phyloP scores from a whole-genome alignment of 73 alveolate species.

The Paramecium bursaria region DNA sequence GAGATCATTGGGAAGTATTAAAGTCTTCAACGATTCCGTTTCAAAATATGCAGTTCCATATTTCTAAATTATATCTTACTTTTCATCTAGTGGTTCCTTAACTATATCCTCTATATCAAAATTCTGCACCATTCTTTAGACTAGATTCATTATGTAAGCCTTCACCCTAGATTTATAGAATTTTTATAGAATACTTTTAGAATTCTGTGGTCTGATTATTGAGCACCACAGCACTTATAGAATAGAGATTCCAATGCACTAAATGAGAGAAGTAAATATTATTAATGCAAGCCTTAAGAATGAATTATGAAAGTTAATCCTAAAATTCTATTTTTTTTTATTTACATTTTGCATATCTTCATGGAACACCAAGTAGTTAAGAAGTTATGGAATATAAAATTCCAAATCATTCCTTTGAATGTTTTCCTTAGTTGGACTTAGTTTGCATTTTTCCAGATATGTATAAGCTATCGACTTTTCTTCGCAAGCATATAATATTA shows the following conservation, averaged over 20 bases:
- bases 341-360: constrained; percentile 65
- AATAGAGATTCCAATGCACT: constrained; percentile 49
- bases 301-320: constrained; percentile 58
- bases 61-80: constrained; percentile 28
- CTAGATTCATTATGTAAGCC: constrained; percentile 8
- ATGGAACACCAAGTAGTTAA: constrained; percentile 67
- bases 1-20: constrained; percentile 57
- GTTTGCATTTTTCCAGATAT: constrained; percentile 6
- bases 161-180: constrained; percentile 1
- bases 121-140: constrained; percentile 42
- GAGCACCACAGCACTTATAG: constrained; percentile 43
- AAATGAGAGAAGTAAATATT: constrained; percentile 58
- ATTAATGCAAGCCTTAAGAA: constrained; percentile 48
- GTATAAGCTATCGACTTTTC: constrained; percentile 10
- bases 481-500: constrained; percentile 38
- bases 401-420: constrained; percentile 67
- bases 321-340: not conserved
- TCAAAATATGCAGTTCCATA: constrained; percentile 66
- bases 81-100: not conserved
- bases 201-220: constrained; percentile 56
- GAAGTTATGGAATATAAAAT: constrained; percentile 61
- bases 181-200: constrained; percentile 44
- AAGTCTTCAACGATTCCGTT: not conserved
- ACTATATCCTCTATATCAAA: constrained; percentile 7
- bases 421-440: constrained; percentile 34